Evolutionary conservation across 495 filamentous ascomycete species (phyloP).

Genomic region (Trichocladium antarcticum): DNA sequence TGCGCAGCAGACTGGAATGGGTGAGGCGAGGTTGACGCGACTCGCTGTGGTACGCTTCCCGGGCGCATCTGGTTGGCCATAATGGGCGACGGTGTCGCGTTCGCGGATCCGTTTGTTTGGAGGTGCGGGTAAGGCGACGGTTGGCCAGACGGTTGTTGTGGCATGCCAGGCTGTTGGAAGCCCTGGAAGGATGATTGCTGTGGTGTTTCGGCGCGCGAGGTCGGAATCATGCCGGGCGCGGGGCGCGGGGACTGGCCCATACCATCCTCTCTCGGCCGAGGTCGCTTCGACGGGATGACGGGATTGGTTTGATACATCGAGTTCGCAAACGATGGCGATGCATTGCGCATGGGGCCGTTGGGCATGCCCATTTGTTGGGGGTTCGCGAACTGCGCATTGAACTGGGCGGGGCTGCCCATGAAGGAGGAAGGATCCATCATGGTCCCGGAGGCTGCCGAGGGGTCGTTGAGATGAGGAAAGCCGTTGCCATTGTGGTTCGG

Average conservation of each 20-base stretch:
- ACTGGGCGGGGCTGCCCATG: constrained; percentile 41
- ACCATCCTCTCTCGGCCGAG: constrained; percentile 71
- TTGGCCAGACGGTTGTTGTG: constrained; percentile 45
- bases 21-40: constrained; percentile 83
- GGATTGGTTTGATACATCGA: constrained; percentile 69
- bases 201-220: constrained; percentile 87
- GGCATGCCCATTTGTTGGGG: constrained; percentile 63
- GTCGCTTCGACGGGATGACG: constrained; percentile 78
- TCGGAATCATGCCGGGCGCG: constrained; percentile 58
- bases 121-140: constrained; percentile 70
- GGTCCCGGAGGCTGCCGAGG: constrained; percentile 36
- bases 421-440: constrained; percentile 48
- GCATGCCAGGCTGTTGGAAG: constrained; percentile 48
- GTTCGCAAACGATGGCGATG: constrained; percentile 58
- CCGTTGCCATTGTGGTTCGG: constrained; percentile 69
- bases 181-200: constrained; percentile 54
- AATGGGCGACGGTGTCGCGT: constrained; percentile 78
- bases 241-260: constrained; percentile 72
- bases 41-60: constrained; percentile 58
- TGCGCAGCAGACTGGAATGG: constrained; percentile 76
- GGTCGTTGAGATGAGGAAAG: constrained; percentile 53
- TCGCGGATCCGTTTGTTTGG: constrained; percentile 67
- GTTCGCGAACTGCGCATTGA: constrained; percentile 47
- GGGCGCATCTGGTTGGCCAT: constrained; percentile 62
- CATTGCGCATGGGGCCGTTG: constrained; percentile 73